Percentiles rank a stretch among this genome's conserved stretches.
Evolutionary conservation across 306 rosid species (phyloP).

Genomic region (Begonia fuchsioides): DNA sequence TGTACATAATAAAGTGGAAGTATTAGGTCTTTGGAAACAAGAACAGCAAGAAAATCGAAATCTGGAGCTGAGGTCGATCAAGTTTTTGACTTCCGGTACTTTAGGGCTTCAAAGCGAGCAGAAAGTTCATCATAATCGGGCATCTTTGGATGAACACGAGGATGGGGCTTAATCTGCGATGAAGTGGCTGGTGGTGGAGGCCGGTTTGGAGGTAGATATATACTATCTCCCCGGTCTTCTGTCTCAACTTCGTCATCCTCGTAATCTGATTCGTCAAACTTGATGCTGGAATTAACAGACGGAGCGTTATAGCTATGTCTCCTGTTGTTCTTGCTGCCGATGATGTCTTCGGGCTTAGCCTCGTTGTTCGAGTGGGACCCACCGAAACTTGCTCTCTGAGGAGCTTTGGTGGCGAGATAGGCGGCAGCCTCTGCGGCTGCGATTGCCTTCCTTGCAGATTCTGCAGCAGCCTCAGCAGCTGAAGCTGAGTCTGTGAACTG

Average conservation of each 20-base stretch:
- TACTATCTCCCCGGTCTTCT: slow-evolving; percentile 13
- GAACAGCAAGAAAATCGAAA: too few relatives aligned
- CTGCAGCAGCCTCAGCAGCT: slow-evolving; percentile 91
- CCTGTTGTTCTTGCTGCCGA: slow-evolving; percentile 26
- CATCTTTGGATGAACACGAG: slow-evolving; percentile 65
- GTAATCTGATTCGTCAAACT: slow-evolving; percentile 70
- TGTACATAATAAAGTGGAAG: too few relatives aligned
- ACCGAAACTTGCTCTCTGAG: slow-evolving; percentile 16
- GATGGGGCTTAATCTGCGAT: slow-evolving; percentile 21
- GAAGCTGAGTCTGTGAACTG: slow-evolving; percentile 42
- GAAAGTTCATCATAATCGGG: slow-evolving; percentile 79
- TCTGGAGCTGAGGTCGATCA: background rate
- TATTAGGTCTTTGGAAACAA: too few relatives aligned
- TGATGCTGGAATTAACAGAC: slow-evolving; percentile 39
- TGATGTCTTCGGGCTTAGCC: too few relatives aligned
- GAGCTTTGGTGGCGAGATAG: slow-evolving; percentile 55
- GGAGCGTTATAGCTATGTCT: slow-evolving; percentile 59
- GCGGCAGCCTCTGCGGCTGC: slow-evolving; percentile 97
- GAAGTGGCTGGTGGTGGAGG: too few relatives aligned
- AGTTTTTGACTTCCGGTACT: slow-evolving; percentile 39
- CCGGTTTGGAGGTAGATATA: slow-evolving; percentile 24
- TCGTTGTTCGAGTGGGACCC: slow-evolving; percentile 25
- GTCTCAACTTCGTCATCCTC: slow-evolving; percentile 67
- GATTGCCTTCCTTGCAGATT: slow-evolving; percentile 67
- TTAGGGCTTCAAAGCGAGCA: slow-evolving; percentile 83